Conservation (phyloP, 78 protist genomes). For the Protostelium mycophagum region DNA sequence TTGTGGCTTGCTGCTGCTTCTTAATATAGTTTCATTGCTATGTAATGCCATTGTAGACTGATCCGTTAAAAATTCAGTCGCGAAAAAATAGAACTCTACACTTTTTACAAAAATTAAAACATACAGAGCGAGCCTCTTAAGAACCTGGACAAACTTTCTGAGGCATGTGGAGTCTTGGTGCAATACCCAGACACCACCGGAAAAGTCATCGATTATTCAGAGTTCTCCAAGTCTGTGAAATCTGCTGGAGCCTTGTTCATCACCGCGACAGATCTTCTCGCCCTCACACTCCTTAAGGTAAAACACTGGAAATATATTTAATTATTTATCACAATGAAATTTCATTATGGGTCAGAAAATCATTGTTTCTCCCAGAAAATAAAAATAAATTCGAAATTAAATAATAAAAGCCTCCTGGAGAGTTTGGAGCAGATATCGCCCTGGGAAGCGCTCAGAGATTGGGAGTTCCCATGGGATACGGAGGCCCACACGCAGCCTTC, state of each 20-base stretch:
- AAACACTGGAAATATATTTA: not conserved
- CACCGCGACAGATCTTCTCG: constrained; percentile 85
- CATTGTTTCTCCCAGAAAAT: too few relatives aligned
- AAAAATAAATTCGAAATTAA: too few relatives aligned
- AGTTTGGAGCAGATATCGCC: constrained; percentile 89
- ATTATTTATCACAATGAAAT: too few relatives aligned
- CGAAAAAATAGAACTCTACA: too few relatives aligned
- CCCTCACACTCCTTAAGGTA: constrained; percentile 78
- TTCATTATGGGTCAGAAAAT: too few relatives aligned
- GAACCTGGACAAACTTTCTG: constrained; percentile 25
- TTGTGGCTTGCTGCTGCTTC: too few relatives aligned
- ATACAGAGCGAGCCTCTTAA: too few relatives aligned
- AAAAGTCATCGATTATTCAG: constrained; percentile 38
- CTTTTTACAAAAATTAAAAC: too few relatives aligned
- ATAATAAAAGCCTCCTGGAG: constrained; percentile 37
- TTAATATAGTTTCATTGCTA: too few relatives aligned
- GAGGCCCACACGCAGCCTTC: constrained; percentile 99
- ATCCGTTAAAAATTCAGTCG: too few relatives aligned
- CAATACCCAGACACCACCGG: constrained; percentile 92
- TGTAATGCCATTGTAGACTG: too few relatives aligned
- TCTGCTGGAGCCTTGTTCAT: constrained; percentile 35
- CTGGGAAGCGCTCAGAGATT: constrained; percentile 93
- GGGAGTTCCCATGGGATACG: constrained; percentile 96
- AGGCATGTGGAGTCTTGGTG: constrained; percentile 64
- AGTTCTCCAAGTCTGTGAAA: constrained; percentile 46